These are phyloP conservation scores for Colletotrichum sp. DNA, from an alignment of 2,329 filamentous ascomycete species.

Conservation along the genomic window DNA sequence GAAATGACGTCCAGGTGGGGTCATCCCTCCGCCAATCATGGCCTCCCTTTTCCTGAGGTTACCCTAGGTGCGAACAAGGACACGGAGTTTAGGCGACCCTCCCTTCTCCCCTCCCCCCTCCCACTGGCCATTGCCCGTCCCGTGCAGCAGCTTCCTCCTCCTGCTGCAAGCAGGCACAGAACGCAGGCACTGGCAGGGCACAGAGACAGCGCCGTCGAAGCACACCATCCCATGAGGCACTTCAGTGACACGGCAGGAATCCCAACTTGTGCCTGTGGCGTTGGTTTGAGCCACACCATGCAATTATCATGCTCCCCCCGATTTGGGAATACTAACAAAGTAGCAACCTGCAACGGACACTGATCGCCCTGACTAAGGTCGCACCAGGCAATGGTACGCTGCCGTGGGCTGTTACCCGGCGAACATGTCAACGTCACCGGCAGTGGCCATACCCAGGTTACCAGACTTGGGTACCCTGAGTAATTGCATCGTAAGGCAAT, in stretches of 20 bases:
- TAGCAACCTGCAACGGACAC: not conserved
- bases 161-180: not conserved
- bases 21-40: not conserved
- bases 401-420: not conserved
- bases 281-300: not conserved
- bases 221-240: not conserved
- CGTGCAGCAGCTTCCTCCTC: not conserved
- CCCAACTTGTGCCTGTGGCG: conserved; percentile 3
- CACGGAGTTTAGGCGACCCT: not conserved
- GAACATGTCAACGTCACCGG: not conserved
- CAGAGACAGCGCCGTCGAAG: not conserved
- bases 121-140: not conserved
- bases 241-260: not conserved
- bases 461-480: not conserved
- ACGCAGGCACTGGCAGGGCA: not conserved
- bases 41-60: not conserved
- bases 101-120: not conserved
- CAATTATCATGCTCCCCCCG: not conserved
- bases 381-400: not conserved
- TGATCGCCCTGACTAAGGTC: not conserved
- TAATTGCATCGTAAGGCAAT: not conserved
- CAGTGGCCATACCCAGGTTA: not conserved
- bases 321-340: not conserved
- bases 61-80: not conserved
- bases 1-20: conserved; percentile 15